A percentile compares a stretch with the other conserved stretches of the same genome.
These are phyloP conservation scores for Artemisia tridentata DNA, from an alignment of 129 eudicot species.

Conservation along the genomic window DNA sequence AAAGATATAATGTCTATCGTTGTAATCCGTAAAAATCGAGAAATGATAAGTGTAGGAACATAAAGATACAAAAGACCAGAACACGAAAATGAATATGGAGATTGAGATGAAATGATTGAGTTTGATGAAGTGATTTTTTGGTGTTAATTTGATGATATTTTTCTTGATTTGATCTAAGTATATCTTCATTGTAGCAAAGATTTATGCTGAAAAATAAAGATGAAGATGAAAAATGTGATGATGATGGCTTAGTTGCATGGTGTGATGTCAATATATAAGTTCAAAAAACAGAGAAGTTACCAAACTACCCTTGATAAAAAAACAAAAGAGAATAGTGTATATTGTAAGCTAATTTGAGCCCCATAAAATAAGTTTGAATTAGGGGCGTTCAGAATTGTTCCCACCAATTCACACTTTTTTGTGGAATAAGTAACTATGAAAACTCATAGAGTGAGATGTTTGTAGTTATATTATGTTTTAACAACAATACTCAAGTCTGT, in stretches of 20 bases:
- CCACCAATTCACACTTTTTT: no score
- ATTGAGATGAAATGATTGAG: slow-evolving; percentile 23
- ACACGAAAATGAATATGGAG: slow-evolving; percentile 30
- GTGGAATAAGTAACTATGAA: no score
- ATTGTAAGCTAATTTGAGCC: no score
- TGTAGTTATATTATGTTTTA: no score
- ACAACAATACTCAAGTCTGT: no score
- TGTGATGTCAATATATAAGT: slow-evolving; percentile 12
- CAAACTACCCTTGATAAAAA: slow-evolving; percentile 21
- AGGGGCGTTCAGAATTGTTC: no score
- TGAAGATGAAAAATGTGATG: slow-evolving; percentile 1
- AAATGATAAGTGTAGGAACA: slow-evolving; percentile 29
- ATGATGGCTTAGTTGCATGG: neutral
- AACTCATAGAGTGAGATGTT: no score
- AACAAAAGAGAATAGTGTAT: neutral
- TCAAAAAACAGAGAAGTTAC: slow-evolving; percentile 13
- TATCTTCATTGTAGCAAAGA: neutral
- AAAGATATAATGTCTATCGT: slow-evolving; percentile 60
- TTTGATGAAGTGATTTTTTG: slow-evolving; percentile 14
- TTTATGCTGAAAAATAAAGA: neutral
- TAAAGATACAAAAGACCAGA: slow-evolving; percentile 14
- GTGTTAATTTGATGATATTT: slow-evolving; percentile 11
- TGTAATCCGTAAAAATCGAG: slow-evolving; percentile 29
- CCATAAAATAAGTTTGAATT: no score
- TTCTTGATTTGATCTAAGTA: slow-evolving; percentile 11